phyloP scores from a whole-genome alignment of 352 stramenopile genomes.

The Pythium diclinum region DNA sequence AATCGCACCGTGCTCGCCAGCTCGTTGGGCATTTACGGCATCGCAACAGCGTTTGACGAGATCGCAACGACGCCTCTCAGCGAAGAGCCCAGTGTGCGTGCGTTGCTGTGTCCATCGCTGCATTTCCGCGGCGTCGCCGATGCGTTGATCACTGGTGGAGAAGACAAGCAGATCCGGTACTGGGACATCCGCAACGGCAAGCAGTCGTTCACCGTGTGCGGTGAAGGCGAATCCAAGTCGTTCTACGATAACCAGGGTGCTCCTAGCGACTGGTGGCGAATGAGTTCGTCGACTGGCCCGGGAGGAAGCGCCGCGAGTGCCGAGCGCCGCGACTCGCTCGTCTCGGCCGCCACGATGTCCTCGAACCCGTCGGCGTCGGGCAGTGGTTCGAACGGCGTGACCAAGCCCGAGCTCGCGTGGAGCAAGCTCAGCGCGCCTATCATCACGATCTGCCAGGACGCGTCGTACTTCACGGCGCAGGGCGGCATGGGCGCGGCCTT shows the following conservation, averaged over 20 bases:
- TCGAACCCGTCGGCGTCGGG: constrained; percentile 7
- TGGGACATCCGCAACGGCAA: constrained; percentile 95
- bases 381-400: constrained; percentile 32
- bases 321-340: constrained; percentile 27
- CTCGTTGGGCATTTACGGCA: constrained; percentile 78
- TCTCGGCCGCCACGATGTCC: constrained; percentile 32
- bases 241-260: constrained; percentile 86
- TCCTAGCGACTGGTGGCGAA: constrained; percentile 80
- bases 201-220: constrained; percentile 92
- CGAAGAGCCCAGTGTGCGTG: constrained; percentile 82
- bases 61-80: constrained; percentile 67
- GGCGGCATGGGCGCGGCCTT: constrained; percentile 44
- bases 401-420: constrained; percentile 85
- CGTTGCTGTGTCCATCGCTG: constrained; percentile 85
- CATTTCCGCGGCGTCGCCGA: constrained; percentile 81
- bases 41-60: constrained; percentile 79
- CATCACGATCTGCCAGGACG: constrained; percentile 85
- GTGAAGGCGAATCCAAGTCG: constrained; percentile 79
- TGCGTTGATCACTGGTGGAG: constrained; percentile 92
- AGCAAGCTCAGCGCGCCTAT: constrained; percentile 80
- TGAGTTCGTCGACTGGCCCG: constrained; percentile 49
- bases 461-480: constrained; percentile 59
- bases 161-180: constrained; percentile 94
- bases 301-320: constrained; percentile 24
- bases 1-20: constrained; percentile 69